Evolutionary conservation across 169 alveolate genomes (phyloP).

Genomic region (Plasmodium adleri): DNA sequence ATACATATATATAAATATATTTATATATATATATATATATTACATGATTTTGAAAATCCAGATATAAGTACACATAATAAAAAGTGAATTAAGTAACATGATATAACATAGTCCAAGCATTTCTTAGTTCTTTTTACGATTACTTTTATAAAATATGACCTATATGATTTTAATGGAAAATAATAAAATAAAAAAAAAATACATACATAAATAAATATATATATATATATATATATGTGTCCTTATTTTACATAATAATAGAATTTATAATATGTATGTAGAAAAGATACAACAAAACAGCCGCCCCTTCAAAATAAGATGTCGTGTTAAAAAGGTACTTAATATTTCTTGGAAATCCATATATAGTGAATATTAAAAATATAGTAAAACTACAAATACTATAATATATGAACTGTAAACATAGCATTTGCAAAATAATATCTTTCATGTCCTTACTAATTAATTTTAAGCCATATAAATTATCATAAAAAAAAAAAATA

Average conservation of each 20-base stretch:
- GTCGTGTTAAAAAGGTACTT: slow-evolving; percentile 15
- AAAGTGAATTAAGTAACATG: slow-evolving; percentile 21
- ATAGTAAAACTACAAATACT: slow-evolving; percentile 10
- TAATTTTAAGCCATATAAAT: not conserved
- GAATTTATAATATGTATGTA: slow-evolving; percentile 23
- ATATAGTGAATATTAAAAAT: slow-evolving; percentile 9
- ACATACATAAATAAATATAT: not conserved
- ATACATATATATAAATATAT: not conserved
- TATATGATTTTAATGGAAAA: not conserved
- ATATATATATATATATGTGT: not conserved
- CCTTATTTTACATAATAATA: slow-evolving; percentile 10
- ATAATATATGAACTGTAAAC: slow-evolving; percentile 29
- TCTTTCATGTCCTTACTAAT: not conserved
- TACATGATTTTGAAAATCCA: slow-evolving; percentile 24
- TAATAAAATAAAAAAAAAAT: not conserved
- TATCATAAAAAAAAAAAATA: not conserved
- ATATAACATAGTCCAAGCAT: slow-evolving; percentile 23
- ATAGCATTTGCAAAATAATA: slow-evolving; percentile 31
- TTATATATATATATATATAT: not conserved
- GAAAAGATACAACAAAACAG: slow-evolving; percentile 22
- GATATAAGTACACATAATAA: not conserved
- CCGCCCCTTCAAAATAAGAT: slow-evolving; percentile 25
- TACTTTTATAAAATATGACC: slow-evolving; percentile 9
- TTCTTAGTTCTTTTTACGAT: slow-evolving; percentile 24
- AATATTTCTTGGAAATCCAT: slow-evolving; percentile 16